Evolutionary conservation across 305 asterid species (phyloP), one percentile per base, ranked within the genome.

Genomic region (Coffea humblotiana): DNA sequence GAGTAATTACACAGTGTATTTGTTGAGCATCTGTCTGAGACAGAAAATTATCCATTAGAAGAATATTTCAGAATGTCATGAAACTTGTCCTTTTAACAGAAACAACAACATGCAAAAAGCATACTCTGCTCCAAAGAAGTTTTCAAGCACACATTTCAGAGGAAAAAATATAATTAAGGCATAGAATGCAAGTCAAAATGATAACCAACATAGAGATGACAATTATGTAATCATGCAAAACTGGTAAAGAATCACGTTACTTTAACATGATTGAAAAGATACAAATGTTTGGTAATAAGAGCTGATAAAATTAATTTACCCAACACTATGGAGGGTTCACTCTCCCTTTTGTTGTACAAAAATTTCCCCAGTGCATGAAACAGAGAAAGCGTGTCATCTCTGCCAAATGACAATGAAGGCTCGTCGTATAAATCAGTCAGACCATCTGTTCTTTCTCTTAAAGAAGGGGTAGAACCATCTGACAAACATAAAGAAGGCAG

Each of bases 351-450:
- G 88, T 95, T 95, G 90, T 95, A 98, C 88, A 95, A 85, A 88
- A 95, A 95, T 84, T 95, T 95, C 43, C 99, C 99, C 88, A 94
- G 77, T 79, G 98, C 99, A 83, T 95, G 98, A 83, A 95, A 92
- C 52, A 94, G 79, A 58, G 98, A 95, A 61, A 95, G 88, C 16
- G 91, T 91, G 63, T 90, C 97, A 87, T 95, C 99, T 86, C 94
- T 94, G 73, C 99, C 99, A 83, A 92, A 92, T 83, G 95, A 87
- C 76, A 90, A 84, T 65, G 78, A 79, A 79, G 78, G 81, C 67
- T 78, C 88, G 83, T 84, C 83, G 82, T 84, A 82, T 82, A 81
- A 86, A 82, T 45, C 51, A 84, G 84, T 43, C 65, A 78, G 76
- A 77, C 76, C 83, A 61, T 83, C 78, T 79, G 58, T 73, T 66